Base-by-base conservation (phyloP, 106 monocot species). In the Allium fistulosum region DNA sequence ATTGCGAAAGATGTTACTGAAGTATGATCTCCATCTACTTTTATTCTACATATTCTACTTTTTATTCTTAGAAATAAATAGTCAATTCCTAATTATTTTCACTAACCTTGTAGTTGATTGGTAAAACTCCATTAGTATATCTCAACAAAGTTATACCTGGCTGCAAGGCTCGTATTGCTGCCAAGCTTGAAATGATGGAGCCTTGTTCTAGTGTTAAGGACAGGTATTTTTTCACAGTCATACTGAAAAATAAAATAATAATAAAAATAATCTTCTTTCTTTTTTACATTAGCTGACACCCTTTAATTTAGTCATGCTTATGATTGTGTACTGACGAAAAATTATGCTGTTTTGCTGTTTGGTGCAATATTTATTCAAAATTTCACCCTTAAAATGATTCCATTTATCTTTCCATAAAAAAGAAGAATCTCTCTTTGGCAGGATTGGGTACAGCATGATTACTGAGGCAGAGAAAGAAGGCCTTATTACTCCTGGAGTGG, bases 401-500 rank as follows among this genome's bases (percentile, higher is more conserved):
- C 37, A 37, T 37, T 37, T 37, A 5, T 5, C 37, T 37, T 37
- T 37, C 37, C 37, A 37, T 4, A 37, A 37, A 37, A 37, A 37
- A 4, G 37, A 37, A 37, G 37, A 37, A 37, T 7, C 0, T 48
- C 18, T 46, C 9, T 45, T 11, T 72, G 22, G 59, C 79, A 94
- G 94, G 80, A 94, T 94, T 65, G 94, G 94, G 10, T 94, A 94
- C 64, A 90, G 94, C 62, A 94, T 94, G 94, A 94, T 94, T 50
- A 51, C 80, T 71, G 94, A 90, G 78, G 94, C 94, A 28, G 94
- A 94, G 75, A 87, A 85, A 76, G 90, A 87, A 66, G 94, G 94
- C 10, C 77, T 79, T n/a, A 90, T 94, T 14, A 62, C 77, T 17
- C 87, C 94, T 59, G 90, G 90, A 17, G 53, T 79, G 87, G 94